These are phyloP conservation scores for Thozetella sp. DNA, from an alignment of 495 filamentous ascomycete species.

Conservation along the genomic window DNA sequence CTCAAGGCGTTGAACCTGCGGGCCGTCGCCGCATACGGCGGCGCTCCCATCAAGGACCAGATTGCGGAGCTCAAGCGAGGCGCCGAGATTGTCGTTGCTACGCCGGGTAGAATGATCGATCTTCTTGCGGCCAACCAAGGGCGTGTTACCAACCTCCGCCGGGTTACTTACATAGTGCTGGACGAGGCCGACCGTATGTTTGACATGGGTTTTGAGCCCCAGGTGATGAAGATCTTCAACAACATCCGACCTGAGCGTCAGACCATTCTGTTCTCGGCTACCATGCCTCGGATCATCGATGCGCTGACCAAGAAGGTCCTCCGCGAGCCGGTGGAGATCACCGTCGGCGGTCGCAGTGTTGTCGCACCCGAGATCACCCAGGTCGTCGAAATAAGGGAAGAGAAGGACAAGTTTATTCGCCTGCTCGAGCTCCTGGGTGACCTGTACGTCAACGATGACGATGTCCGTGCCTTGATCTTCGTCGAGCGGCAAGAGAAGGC, in stretches of 20 bases:
- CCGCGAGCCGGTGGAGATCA: conserved; percentile 85
- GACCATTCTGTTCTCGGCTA: conserved; percentile 94
- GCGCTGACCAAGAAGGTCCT: conserved; percentile 85
- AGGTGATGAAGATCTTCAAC: conserved; percentile 93
- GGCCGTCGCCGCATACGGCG: conserved; percentile 93
- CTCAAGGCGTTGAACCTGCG: conserved; percentile 87
- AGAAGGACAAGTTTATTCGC: conserved; percentile 82
- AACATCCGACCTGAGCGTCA: conserved; percentile 92
- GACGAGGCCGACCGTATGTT: conserved; percentile 99
- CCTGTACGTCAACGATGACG: conserved; percentile 83
- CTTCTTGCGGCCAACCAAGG: conserved; percentile 90
- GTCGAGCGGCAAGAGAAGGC: conserved; percentile 95
- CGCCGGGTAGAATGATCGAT: conserved; percentile 97
- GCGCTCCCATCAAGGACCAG: conserved; percentile 95
- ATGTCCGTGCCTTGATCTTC: conserved; percentile 88
- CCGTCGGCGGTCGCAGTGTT: conserved; percentile 86
- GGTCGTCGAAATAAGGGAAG: conserved; percentile 83
- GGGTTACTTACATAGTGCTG: conserved; percentile 90
- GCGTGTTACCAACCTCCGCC: conserved; percentile 84
- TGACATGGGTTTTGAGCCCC: conserved; percentile 98
- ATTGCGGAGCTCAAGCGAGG: conserved; percentile 96
- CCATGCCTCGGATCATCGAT: conserved; percentile 94
- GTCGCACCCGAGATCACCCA: conserved; percentile 96
- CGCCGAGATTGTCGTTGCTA: conserved; percentile 93
- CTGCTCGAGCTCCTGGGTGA: conserved; percentile 86